A percentile compares a stretch with the other conserved stretches of the same genome.
Evolutionary conservation across 108 stramenopile species (phyloP).

Genomic region (Nitzschia sp.): DNA sequence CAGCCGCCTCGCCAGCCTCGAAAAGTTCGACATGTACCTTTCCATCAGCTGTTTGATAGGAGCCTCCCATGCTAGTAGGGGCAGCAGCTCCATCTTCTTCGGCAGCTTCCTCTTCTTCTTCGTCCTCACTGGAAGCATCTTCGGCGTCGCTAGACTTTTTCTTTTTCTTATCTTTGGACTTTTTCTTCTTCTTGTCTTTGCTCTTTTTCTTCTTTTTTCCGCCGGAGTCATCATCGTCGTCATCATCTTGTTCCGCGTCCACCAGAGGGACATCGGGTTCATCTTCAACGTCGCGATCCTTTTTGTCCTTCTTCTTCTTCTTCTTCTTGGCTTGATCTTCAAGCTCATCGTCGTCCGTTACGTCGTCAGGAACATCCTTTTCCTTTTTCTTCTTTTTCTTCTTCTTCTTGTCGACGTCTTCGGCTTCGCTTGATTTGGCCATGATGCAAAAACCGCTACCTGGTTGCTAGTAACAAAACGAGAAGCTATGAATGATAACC

Average conservation of each 20-base stretch:
- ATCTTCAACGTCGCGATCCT: conserved; percentile 5
- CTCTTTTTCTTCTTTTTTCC: conserved; percentile 28
- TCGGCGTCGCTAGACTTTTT: conserved; percentile 9
- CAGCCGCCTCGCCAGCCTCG: conserved; percentile 17
- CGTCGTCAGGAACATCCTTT: conserved; percentile 12
- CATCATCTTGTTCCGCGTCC: conserved; percentile 6
- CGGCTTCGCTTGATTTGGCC: conserved; percentile 9
- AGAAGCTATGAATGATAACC: too few relatives aligned
- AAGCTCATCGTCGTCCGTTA: conserved; percentile 16
- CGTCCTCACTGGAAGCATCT: conserved; percentile 4
- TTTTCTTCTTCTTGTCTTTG: conserved; percentile 25
- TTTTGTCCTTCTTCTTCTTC: conserved; percentile 35
- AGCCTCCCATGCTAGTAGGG: background rate
- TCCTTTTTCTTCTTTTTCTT: conserved; percentile 19
- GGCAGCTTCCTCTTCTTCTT: conserved; percentile 4
- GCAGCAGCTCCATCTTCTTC: conserved; percentile 4
- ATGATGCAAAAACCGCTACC: background rate
- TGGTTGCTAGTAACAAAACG: too few relatives aligned
- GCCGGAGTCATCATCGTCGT: conserved; percentile 14
- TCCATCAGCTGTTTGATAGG: background rate
- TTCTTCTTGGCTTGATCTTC: conserved; percentile 31
- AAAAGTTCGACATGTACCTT: conserved; percentile 25
- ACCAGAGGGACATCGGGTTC: background rate
- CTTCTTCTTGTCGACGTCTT: conserved; percentile 17
- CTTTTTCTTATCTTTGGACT: conserved; percentile 19